Conservation (phyloP, 2,329 filamentous ascomycete genomes). For the Verticillium nonalfalfae region DNA sequence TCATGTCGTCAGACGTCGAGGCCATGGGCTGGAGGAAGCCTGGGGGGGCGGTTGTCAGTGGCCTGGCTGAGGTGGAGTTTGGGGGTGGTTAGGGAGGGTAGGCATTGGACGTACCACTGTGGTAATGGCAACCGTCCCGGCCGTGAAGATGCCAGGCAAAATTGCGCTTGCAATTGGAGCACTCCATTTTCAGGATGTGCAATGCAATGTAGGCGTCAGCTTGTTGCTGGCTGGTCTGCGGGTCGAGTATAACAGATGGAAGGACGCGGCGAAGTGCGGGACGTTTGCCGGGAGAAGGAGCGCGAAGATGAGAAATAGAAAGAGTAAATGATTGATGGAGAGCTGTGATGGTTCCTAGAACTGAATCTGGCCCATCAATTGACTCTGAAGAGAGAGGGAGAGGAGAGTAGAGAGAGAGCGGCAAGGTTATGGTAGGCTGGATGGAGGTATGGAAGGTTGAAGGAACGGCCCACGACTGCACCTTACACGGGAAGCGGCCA, state of each 20-base stretch:
- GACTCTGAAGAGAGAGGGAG: not conserved
- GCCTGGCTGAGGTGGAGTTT: not conserved
- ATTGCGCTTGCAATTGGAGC: constrained; percentile 1
- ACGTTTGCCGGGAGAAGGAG: too few relatives aligned
- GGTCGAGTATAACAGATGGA: too few relatives aligned
- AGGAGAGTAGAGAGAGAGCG: not conserved
- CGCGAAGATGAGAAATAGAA: too few relatives aligned
- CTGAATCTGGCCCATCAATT: not conserved
- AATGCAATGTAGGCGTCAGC: not conserved
- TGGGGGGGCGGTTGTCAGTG: not conserved
- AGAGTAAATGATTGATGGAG: not conserved
- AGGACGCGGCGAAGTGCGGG: too few relatives aligned
- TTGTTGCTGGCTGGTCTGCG: not conserved
- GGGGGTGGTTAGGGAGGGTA: not conserved
- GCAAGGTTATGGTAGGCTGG: not conserved
- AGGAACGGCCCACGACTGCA: not conserved
- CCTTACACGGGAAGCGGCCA: too few relatives aligned
- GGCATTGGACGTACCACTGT: not conserved
- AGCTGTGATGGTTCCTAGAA: not conserved
- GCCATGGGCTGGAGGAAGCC: not conserved
- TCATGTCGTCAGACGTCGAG: not conserved
- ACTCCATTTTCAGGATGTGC: not conserved
- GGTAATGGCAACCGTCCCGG: constrained; percentile 1
- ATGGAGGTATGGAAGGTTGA: not conserved
- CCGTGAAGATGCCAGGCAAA: not conserved